A percentile compares a stretch with the other conserved stretches of the same genome.
Evolutionary conservation across 2,329 filamentous ascomycete genomes (phyloP).

Genomic region (Scedosporium minutisporum): DNA sequence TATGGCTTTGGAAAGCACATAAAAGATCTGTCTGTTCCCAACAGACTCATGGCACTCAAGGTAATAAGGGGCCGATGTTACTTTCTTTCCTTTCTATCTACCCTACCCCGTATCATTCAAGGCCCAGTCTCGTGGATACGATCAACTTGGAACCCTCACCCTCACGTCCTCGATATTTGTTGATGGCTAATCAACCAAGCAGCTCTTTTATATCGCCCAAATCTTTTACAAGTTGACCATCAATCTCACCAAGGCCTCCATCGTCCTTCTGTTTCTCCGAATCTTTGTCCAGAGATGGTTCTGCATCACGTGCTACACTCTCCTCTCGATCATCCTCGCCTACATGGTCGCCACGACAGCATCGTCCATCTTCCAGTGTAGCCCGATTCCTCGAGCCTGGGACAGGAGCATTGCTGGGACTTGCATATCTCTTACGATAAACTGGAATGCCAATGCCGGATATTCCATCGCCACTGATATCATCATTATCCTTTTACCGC

Average conservation of each 20-base stretch:
- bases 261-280: conserved; percentile 42
- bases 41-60: conserved; percentile 27
- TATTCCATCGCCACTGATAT: conserved; percentile 37
- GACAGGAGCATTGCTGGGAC: conserved; percentile 28
- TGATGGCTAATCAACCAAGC: conserved; percentile 2
- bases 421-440: conserved; percentile 34
- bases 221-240: conserved; percentile 45
- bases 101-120: too few relatives aligned
- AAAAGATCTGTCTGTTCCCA: conserved; percentile 19
- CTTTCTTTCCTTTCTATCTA: not conserved
- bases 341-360: conserved; percentile 35
- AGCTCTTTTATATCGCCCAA: conserved; percentile 42
- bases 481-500: conserved; percentile 34
- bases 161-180: too few relatives aligned
- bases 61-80: conserved; percentile 11
- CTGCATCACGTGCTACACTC: conserved; percentile 27
- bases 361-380: conserved; percentile 40
- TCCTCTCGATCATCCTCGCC: conserved; percentile 31
- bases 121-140: too few relatives aligned
- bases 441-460: conserved; percentile 40
- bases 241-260: conserved; percentile 42
- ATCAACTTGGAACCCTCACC: too few relatives aligned
- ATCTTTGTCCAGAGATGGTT: conserved; percentile 41
- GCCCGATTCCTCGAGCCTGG: conserved; percentile 36
- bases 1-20: conserved; percentile 34